Conservation (phyloP, 768 basidiomycete species). For the Amanita subjunquillea region DNA sequence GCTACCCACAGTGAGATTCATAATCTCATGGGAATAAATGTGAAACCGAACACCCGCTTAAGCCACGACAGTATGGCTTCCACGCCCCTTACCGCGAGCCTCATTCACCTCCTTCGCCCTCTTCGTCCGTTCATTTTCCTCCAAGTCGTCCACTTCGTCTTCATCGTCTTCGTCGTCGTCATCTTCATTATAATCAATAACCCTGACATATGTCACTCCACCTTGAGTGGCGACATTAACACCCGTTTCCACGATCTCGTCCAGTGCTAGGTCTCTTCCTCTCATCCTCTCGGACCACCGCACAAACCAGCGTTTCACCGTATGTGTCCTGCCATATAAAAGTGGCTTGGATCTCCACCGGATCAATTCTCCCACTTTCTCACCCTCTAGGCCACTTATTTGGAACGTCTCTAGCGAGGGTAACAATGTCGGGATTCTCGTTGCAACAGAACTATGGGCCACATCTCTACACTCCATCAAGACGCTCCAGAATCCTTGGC, state of each 20-base stretch:
- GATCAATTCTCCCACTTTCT: conserved; percentile 1
- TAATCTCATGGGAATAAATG: not conserved
- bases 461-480: conserved; percentile 16
- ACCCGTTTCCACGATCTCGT: conserved; percentile 26
- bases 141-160: conserved; percentile 16
- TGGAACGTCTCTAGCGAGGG: conserved; percentile 19
- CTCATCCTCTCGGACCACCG: conserved; percentile 22
- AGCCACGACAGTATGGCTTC: not conserved
- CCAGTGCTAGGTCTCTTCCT: conserved; percentile 24
- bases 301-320: conserved; percentile 18
- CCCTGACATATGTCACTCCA: conserved; percentile 9
- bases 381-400: conserved; percentile 14
- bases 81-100: not conserved
- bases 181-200: conserved; percentile 14
- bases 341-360: conserved; percentile 5
- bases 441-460: not conserved
- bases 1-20: not conserved
- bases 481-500: conserved; percentile 20
- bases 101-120: not conserved
- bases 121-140: conserved; percentile 10
- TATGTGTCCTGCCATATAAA: not conserved
- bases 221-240: conserved; percentile 13
- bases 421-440: conserved; percentile 9
- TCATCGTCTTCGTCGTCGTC: conserved; percentile 13
- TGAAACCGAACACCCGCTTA: not conserved